These are phyloP conservation scores for Colletotrichum cuscutae DNA, from an alignment of 2,329 filamentous ascomycete genomes.

Conservation along the genomic window DNA sequence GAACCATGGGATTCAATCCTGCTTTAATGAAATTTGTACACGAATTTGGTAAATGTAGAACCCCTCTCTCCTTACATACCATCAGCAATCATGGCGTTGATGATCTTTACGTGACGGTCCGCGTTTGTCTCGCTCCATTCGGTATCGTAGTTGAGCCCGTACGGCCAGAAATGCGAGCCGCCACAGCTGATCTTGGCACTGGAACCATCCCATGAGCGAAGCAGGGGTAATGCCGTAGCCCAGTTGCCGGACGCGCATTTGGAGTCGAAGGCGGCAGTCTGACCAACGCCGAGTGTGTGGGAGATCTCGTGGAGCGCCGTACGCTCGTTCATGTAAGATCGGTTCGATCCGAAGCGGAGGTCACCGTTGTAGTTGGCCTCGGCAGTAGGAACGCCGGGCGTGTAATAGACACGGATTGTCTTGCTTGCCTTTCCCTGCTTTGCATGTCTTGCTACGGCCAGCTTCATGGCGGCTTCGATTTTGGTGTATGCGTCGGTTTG, in stretches of 20 bases:
- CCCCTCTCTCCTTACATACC: constrained; percentile 37
- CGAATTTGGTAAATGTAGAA: neutral
- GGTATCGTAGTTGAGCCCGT: constrained; percentile 54
- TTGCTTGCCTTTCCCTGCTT: constrained; percentile 48
- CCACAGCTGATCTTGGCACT: constrained; percentile 51
- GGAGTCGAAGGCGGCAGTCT: constrained; percentile 51
- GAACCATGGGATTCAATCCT: neutral
- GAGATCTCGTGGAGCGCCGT: constrained; percentile 60
- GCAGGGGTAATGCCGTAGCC: constrained; percentile 51
- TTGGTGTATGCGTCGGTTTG: constrained; percentile 53
- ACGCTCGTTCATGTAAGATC: constrained; percentile 59
- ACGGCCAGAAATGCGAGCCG: constrained; percentile 53
- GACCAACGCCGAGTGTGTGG: constrained; percentile 59
- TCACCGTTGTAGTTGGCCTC: constrained; percentile 58
- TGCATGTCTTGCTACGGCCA: constrained; percentile 53
- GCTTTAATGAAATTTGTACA: neutral
- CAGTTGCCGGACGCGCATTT: constrained; percentile 53
- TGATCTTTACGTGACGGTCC: constrained; percentile 52
- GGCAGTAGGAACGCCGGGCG: constrained; percentile 55
- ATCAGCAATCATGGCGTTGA: constrained; percentile 57
- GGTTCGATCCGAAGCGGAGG: constrained; percentile 57
- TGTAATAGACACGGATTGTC: constrained; percentile 51
- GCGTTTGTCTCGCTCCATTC: constrained; percentile 58
- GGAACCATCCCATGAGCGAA: constrained; percentile 53
- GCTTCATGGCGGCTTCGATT: constrained; percentile 54